Percentiles rank a stretch among this genome's conserved stretches.
These are phyloP conservation scores for Zygotorulaspora mrakii DNA, from an alignment of 1,139 yeast genomes.

Conservation along the genomic window DNA sequence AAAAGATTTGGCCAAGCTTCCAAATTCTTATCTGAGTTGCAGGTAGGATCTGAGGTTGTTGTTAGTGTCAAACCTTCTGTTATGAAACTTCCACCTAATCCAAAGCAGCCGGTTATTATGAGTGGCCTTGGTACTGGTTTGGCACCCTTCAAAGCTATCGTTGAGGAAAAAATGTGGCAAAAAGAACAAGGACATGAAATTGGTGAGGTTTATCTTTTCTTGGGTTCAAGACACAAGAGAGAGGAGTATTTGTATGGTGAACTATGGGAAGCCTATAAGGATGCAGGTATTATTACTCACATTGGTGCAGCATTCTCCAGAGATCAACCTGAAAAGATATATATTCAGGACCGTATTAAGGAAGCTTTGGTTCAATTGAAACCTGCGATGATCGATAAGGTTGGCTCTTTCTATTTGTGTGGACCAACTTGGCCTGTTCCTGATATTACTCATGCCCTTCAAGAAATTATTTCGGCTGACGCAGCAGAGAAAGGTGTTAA, in stretches of 20 bases:
- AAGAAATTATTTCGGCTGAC: constrained; percentile 71
- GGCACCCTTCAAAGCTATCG: constrained; percentile 97
- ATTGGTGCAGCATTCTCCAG: constrained; percentile 98
- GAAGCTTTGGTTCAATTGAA: constrained; percentile 70
- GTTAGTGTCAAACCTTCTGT: constrained; percentile 96
- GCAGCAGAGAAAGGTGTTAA: constrained; percentile 64
- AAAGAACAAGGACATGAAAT: constrained; percentile 81
- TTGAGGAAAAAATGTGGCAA: constrained; percentile 95
- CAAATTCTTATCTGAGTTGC: constrained; percentile 74
- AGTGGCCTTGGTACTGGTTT: constrained; percentile 97
- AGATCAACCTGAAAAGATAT: constrained; percentile 92
- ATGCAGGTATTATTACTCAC: constrained; percentile 87
- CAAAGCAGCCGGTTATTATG: constrained; percentile 91
- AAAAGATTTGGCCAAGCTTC: constrained; percentile 93
- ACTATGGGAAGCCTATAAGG: constrained; percentile 93
- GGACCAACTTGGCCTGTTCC: constrained; percentile 99
- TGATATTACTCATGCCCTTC: constrained; percentile 86
- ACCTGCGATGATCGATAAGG: constrained; percentile 69
- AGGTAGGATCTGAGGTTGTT: constrained; percentile 79
- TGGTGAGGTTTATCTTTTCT: constrained; percentile 82
- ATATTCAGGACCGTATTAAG: constrained; percentile 90
- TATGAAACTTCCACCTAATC: constrained; percentile 87
- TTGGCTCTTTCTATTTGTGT: constrained; percentile 92
- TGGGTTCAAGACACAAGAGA: constrained; percentile 94
- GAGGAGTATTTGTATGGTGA: constrained; percentile 97